phyloP scores from a whole-genome alignment of 805 yeast species.

The Barnettozyma siamensis region DNA sequence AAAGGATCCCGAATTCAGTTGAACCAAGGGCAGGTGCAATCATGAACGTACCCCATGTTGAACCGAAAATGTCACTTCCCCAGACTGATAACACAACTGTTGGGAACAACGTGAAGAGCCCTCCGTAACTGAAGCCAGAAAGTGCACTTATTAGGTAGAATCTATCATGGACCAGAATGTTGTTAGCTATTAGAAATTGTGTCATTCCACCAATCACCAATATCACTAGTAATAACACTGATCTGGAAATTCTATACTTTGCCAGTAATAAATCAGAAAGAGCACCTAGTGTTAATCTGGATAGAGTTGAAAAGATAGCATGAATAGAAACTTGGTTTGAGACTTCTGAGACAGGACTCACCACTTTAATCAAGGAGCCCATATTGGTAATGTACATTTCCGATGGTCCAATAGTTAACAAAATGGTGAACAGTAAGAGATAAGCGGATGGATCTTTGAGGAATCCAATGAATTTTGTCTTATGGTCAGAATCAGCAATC shows the following conservation, averaged over 20 bases:
- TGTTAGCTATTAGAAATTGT: constrained; percentile 28
- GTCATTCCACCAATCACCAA: constrained; percentile 32
- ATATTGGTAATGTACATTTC: constrained; percentile 82
- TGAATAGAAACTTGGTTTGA: constrained; percentile 52
- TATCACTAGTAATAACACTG: constrained; percentile 27
- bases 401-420: constrained; percentile 72
- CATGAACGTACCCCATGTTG: constrained; percentile 89
- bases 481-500: constrained; percentile 13
- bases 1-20: constrained; percentile 58
- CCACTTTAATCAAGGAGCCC: constrained; percentile 54
- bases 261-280: constrained; percentile 53
- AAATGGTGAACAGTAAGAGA: constrained; percentile 54
- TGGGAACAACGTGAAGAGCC: constrained; percentile 80
- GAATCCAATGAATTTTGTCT: constrained; percentile 13
- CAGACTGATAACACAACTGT: constrained; percentile 77
- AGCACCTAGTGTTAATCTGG: constrained; percentile 64
- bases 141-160: constrained; percentile 36
- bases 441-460: constrained; percentile 53
- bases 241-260: constrained; percentile 23
- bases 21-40: constrained; percentile 86
- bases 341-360: constrained; percentile 22
- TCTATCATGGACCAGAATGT: constrained; percentile 16
- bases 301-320: constrained; percentile 62
- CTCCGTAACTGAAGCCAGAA: constrained; percentile 75
- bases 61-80: constrained; percentile 86